These are phyloP conservation scores for Aureobasidium sp. DNA, from an alignment of 2,329 filamentous ascomycete species.

Conservation along the genomic window DNA sequence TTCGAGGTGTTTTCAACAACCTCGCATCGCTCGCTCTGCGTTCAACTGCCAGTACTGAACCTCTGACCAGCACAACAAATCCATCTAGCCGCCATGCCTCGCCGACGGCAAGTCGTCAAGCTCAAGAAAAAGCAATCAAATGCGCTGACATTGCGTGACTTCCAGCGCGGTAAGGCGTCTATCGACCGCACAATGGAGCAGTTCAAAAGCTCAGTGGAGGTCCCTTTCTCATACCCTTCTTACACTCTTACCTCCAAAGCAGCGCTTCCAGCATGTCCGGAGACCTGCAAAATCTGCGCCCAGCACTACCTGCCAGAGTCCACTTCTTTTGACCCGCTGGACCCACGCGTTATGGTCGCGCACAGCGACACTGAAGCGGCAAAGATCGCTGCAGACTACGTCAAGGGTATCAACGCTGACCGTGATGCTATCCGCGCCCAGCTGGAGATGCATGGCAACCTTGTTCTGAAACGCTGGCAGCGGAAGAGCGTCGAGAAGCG, in stretches of 20 bases:
- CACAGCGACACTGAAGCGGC: not conserved
- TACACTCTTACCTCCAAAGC: not conserved
- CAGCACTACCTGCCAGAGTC: not conserved
- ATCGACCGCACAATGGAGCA: not conserved
- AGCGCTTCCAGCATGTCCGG: not conserved
- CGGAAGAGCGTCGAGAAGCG: conserved; percentile 11
- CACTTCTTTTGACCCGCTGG: not conserved
- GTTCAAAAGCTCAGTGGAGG: not conserved
- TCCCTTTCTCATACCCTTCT: not conserved
- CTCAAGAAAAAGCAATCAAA: not conserved
- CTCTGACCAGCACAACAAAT: not conserved
- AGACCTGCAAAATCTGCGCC: not conserved
- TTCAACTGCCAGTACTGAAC: not conserved
- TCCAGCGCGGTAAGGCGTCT: not conserved
- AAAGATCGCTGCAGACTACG: not conserved
- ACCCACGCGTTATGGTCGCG: not conserved
- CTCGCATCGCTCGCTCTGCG: not conserved
- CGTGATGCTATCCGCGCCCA: not conserved
- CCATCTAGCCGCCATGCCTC: not conserved
- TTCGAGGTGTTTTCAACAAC: not conserved
- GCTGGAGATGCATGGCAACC: conserved; percentile 10
- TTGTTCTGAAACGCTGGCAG: conserved; percentile 12
- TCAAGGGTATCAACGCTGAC: not conserved
- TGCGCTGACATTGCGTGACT: not conserved
- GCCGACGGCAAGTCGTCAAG: not conserved